Percentiles rank a stretch among this genome's conserved stretches.
Evolutionary conservation across 1,284 basidiomycete species (phyloP).

Genomic region (Pseudozyma sp.): DNA sequence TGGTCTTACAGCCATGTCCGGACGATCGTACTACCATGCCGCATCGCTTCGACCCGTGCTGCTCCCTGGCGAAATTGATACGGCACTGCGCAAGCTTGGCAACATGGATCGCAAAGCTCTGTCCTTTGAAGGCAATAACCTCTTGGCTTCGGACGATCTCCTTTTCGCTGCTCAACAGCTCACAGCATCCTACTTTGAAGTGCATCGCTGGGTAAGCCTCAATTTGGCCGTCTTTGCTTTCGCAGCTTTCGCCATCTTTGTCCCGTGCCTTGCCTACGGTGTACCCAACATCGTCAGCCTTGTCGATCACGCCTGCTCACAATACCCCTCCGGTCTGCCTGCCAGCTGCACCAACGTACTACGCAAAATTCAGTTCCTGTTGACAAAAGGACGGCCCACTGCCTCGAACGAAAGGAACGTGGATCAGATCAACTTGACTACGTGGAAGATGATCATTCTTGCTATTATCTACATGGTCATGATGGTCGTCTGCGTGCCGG

Average conservation of each 20-base stretch:
- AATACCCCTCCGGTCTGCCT: not conserved
- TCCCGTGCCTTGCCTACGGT: conserved; percentile 7
- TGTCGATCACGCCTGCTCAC: conserved; percentile 8
- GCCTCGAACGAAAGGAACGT: not conserved
- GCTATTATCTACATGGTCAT: conserved; percentile 8
- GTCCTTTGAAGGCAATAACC: not conserved
- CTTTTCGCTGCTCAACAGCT: conserved; percentile 2
- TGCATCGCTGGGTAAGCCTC: conserved; percentile 11
- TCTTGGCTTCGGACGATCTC: conserved; percentile 21
- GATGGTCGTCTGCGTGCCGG: conserved; percentile 8
- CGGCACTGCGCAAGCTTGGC: no score
- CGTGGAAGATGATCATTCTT: conserved; percentile 33
- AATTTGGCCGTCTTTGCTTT: conserved; percentile 14
- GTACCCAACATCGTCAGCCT: conserved; percentile 10
- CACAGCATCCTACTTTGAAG: conserved; percentile 6
- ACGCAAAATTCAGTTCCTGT: conserved; percentile 10
- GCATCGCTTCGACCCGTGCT: not conserved
- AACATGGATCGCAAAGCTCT: no score
- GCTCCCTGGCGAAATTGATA: conserved; percentile 4
- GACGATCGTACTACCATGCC: conserved; percentile 11
- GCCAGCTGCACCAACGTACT: conserved; percentile 3
- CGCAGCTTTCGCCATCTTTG: not conserved
- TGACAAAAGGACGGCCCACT: conserved; percentile 16
- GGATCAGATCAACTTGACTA: not conserved
- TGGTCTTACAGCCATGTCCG: conserved; percentile 3